Evolutionary conservation across 306 rosid genomes (phyloP).

Genomic region (Dicorynia guianensis): DNA sequence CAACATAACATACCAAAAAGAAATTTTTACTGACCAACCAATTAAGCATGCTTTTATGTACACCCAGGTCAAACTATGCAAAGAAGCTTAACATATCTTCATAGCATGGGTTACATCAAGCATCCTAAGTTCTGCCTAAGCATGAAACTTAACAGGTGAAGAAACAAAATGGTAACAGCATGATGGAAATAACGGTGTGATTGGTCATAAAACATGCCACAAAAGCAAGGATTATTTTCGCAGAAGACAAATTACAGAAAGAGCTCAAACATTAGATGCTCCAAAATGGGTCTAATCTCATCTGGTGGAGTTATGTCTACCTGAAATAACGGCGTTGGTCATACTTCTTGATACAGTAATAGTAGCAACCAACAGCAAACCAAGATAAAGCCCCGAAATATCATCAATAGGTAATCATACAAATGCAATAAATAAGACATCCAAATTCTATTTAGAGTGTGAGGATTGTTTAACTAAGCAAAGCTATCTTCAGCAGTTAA

Average conservation of each 20-base stretch:
- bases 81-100: constrained; percentile 4
- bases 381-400: constrained; percentile 86
- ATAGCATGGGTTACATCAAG: constrained; percentile 8
- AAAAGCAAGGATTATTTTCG: constrained; percentile 6
- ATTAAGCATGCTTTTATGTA: constrained; percentile 13
- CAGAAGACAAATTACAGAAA: constrained; percentile 20
- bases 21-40: constrained; percentile 19
- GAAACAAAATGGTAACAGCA: constrained; percentile 27
- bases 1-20: constrained; percentile 21
- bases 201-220: constrained; percentile 4
- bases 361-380: constrained; percentile 99
- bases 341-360: constrained; percentile 92
- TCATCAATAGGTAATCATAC: constrained; percentile 27
- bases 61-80: constrained; percentile 15
- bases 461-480: not conserved
- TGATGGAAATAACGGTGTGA: no score
- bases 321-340: constrained; percentile 91
- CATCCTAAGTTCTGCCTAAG: not conserved
- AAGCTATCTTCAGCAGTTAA: constrained; percentile 3
- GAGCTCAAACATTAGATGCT: constrained; percentile 8
- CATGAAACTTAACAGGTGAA: not conserved
- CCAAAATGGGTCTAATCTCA: not conserved
- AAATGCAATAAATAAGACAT: constrained; percentile 7
- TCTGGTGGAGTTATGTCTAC: constrained; percentile 46
- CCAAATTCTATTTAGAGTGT: not conserved